Evolutionary conservation across 2,329 filamentous ascomycete genomes (phyloP).

Genomic region (Talaromyces sp.): DNA sequence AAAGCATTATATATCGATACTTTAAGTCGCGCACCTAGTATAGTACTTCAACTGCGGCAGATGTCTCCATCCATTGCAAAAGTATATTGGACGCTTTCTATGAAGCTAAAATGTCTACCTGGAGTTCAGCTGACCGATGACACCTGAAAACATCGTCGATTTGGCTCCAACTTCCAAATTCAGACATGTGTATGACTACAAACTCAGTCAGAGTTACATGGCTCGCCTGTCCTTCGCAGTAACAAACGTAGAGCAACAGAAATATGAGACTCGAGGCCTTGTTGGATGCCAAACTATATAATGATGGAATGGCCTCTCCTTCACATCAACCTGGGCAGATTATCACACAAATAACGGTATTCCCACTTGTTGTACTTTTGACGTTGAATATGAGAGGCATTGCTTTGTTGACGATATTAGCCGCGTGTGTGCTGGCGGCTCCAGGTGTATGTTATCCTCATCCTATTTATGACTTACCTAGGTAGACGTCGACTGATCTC

Average conservation of each 20-base stretch:
- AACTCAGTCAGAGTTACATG: neutral
- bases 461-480: neutral
- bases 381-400: neutral
- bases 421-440: neutral
- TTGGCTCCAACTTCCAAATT: neutral
- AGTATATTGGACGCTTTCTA: neutral
- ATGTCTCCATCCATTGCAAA: neutral
- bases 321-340: neutral
- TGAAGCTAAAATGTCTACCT: neutral
- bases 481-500: neutral
- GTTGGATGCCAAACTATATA: neutral
- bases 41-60: neutral
- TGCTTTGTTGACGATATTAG: neutral
- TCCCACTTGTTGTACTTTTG: neutral
- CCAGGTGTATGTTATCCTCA: neutral
- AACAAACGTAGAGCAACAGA: neutral
- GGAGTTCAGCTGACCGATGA: neutral
- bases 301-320: neutral
- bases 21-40: too few species aligned
- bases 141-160: neutral
- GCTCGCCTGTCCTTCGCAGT: neutral
- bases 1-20: neutral
- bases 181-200: neutral
- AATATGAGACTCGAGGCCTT: neutral
- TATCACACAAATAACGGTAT: neutral